Evolutionary conservation across 768 basidiomycete genomes (phyloP), one percentile per base, ranked within the genome.

Genomic region (Bullera alba): DNA sequence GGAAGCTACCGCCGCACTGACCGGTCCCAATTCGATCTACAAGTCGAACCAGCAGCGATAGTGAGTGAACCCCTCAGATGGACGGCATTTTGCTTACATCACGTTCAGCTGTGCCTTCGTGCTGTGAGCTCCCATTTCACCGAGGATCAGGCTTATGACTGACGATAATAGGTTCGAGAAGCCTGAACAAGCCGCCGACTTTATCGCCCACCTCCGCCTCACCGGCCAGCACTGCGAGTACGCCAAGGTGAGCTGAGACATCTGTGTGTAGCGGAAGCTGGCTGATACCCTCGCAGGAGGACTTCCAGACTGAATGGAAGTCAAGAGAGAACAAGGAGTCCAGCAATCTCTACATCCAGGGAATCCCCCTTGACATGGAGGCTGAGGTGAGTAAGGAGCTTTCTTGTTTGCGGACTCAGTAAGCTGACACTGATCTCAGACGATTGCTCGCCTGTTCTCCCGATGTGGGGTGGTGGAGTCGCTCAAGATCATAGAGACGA

Each of bases 241-340:
- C 46, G 63, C 52, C 47, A 61, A 58, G 47, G 63, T 61, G 30
- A 42, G 63, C 45, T 39, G 14, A 28, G 4, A 19, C 32, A 4
- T 14, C 29, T 35, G 5, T 7, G 8, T 19, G 5, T 7, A 22
- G 22, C 19, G n/a, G 22, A 30, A 30, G 22, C 19, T 30, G 17
- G 41, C 53, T 54, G 35, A 50, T 25, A 14, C 10, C 14, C 10
- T 27, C 15, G 22, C 21, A 65, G 63, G 63, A 65, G 38, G 60
- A 65, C 44, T 65, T 53, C 36, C 57, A 65, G 42, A 56, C 56
- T 19, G 58, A 65, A 30, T 57, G 54, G 37, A 57, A 58, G 36
- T 48, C 58, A 16, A 50, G 51, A 19, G 63, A 65, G 47, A 60
- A 65, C 50, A 53, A 50, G 1, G 44, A 50, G 21, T 65, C 60